Conservation (phyloP, 768 basidiomycete species). For the Asterophora lycoperdoides region DNA sequence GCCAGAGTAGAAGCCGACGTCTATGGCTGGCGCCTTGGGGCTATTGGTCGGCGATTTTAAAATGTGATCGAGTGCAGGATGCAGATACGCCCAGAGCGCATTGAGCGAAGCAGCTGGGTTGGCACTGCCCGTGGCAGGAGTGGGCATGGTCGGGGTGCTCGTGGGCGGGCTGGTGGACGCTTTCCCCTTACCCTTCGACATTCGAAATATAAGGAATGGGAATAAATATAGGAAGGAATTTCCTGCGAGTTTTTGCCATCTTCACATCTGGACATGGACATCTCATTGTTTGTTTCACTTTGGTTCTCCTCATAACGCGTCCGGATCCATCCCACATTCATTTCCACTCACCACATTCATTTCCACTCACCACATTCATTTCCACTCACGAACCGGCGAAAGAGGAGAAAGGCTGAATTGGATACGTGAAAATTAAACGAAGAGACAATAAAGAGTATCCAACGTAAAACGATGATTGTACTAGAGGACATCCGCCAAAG, state of each 20-base stretch:
- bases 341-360: too few relatives aligned
- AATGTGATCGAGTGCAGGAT: conserved; percentile 75
- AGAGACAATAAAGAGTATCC: background rate
- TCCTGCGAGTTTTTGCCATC: too few relatives aligned
- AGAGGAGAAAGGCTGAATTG: background rate
- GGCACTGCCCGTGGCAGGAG: conserved; percentile 58
- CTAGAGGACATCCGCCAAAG: too few relatives aligned
- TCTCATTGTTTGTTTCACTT: conserved; percentile 3
- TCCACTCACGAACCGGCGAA: background rate
- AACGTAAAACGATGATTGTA: background rate
- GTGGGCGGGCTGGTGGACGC: conserved; percentile 15
- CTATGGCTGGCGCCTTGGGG: conserved; percentile 61
- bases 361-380: too few relatives aligned
- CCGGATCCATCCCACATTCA: too few relatives aligned
- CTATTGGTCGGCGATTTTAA: conserved; percentile 63
- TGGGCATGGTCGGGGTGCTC: conserved; percentile 36
- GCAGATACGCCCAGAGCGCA: conserved; percentile 69
- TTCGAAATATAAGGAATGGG: too few relatives aligned
- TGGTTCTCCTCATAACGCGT: background rate
- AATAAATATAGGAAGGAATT: too few relatives aligned
- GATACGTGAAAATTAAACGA: too few relatives aligned
- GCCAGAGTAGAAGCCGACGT: conserved; percentile 68
- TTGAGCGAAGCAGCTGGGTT: conserved; percentile 72
- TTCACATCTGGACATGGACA: too few relatives aligned
- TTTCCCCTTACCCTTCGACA: conserved; percentile 30